Evolutionary conservation across 192 early-diverging fungal species (phyloP), one percentile per base, ranked within the genome.

Genomic region (Endogone sp.): DNA sequence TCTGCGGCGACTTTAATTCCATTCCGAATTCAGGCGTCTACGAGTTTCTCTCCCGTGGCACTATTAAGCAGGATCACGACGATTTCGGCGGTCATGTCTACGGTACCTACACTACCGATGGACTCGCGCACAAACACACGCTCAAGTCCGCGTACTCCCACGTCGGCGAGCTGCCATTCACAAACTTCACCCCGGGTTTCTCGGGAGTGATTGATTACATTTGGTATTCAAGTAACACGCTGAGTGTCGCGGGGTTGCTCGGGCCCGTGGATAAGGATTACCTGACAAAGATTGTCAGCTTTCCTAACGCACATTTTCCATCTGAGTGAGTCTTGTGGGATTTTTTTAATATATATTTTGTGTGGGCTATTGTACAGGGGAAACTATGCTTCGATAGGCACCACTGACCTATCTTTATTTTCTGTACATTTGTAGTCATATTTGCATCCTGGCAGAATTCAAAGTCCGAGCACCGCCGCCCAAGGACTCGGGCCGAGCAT

Each of bases 1-100:
- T 98, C 22, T 91, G 91, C 70, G 97, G 96, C 63, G 97, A 99
- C 75, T 95, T 95, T 75, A 99, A 99, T 79, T 96, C 94, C 29
- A 81, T 86, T 8, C 91, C 94, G 2, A 85, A 87, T 55, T 95
- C 93, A 2, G 96, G 97, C 13, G 93, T 99, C 3, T 94, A 93
- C 72, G 94, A 96, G 75, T 96, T 92, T 74, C 66, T 99, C 58
- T 89, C 92, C 60, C 79, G 85, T 24, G 95, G 94, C 24, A 76
- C 77, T 0, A 80, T 97, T 60, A 74, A 85, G 25, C 90, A 90
- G 71, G 91, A 93, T 60, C 97, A 99, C 77, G 72, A 81, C 37
- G 97, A 99, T 72, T 90, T 98, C 75, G 82, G 78, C 58, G 77
- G 82, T 13, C 86, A 92, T 78, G 86, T 86, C 0, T 99, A 99